Percentiles rank a stretch among this genome's conserved stretches.
phyloP scores from a whole-genome alignment of 169 alveolate species.

The Plasmodium coatneyi region DNA sequence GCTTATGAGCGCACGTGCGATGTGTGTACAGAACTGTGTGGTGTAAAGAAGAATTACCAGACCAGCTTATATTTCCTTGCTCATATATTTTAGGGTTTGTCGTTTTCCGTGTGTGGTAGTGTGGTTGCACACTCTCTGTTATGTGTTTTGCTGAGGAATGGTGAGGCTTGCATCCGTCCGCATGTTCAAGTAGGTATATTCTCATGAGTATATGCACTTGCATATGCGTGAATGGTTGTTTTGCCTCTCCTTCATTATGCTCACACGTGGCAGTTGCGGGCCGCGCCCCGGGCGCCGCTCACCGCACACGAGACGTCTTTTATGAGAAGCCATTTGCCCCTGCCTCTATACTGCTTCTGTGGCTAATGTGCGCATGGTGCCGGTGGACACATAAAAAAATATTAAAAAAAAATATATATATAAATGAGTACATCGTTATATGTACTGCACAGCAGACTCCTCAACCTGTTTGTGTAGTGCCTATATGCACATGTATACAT shows the following conservation, averaged over 20 bases:
- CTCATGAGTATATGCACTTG: background rate
- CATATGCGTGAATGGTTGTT: background rate
- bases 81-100: background rate
- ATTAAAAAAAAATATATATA: too few species aligned
- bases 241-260: background rate
- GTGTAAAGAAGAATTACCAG: background rate
- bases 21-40: background rate
- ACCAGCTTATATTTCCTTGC: background rate
- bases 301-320: background rate
- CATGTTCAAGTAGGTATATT: background rate
- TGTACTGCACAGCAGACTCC: background rate
- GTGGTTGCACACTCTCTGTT: background rate
- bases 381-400: background rate
- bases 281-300: background rate
- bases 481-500: constrained; percentile 7
- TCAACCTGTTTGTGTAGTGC: background rate
- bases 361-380: background rate
- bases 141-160: background rate
- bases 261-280: background rate
- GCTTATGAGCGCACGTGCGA: background rate
- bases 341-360: background rate
- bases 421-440: background rate
- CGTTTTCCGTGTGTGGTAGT: background rate
- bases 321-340: background rate
- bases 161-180: background rate